Evolutionary conservation across 768 basidiomycete species (phyloP).

Genomic region (Tricholoma sp.): DNA sequence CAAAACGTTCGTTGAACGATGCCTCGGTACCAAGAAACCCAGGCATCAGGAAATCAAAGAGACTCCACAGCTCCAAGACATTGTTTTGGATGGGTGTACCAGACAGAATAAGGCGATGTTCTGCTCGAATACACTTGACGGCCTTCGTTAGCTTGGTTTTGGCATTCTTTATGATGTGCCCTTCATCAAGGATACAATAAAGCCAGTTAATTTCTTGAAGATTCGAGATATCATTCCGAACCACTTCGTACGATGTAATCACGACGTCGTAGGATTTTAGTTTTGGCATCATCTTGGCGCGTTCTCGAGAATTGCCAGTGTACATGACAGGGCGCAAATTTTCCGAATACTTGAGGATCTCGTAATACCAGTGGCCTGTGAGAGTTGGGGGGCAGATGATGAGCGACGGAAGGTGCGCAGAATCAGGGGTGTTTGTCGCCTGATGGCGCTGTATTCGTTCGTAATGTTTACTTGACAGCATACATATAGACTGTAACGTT

Average conservation of each 20-base stretch:
- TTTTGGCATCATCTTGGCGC: slow-evolving; percentile 59
- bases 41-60: slow-evolving; percentile 99
- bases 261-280: slow-evolving; percentile 80
- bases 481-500: slow-evolving; percentile 96
- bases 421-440: slow-evolving; percentile 64
- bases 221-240: slow-evolving; percentile 85
- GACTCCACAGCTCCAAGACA: slow-evolving; percentile 95
- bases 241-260: slow-evolving; percentile 96
- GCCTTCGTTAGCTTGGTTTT: slow-evolving; percentile 98
- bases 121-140: slow-evolving; percentile 84
- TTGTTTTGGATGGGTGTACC: slow-evolving; percentile 99
- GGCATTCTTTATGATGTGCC: slow-evolving; percentile 97
- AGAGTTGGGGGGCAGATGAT: slow-evolving; percentile 97
- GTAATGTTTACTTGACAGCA: slow-evolving; percentile 88
- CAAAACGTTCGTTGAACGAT: slow-evolving; percentile 92
- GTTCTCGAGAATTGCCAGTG: slow-evolving; percentile 81
- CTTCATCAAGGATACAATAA: slow-evolving; percentile 97
- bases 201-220: slow-evolving; percentile 79
- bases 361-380: slow-evolving; percentile 99
- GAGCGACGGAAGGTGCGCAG: slow-evolving; percentile 86
- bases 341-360: slow-evolving; percentile 88
- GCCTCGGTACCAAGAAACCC: slow-evolving; percentile 96
- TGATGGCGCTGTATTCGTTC: slow-evolving; percentile 73
- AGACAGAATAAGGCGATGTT: slow-evolving; percentile 91
- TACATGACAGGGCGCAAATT: slow-evolving; percentile 84